A percentile compares a stretch with the other conserved stretches of the same genome.
phyloP scores from a whole-genome alignment of 2,329 filamentous ascomycete species.

The Nemania bipapillata region DNA sequence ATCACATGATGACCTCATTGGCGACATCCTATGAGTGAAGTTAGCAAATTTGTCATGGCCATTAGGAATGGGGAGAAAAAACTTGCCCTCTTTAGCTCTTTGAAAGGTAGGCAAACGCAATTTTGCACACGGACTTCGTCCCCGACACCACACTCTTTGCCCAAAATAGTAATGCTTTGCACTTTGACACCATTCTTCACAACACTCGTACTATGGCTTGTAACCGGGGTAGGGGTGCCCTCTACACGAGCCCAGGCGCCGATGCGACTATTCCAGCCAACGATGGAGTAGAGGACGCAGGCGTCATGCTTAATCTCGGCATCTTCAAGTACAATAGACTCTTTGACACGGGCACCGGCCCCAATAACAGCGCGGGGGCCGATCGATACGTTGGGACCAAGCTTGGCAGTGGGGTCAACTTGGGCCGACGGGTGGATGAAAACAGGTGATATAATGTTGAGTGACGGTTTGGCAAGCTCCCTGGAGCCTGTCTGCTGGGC shows the following conservation, averaged over 20 bases:
- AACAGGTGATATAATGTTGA: constrained; percentile 89
- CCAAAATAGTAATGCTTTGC: constrained; percentile 95
- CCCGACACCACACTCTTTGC: constrained; percentile 92
- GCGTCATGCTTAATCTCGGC: constrained; percentile 96
- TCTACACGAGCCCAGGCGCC: constrained; percentile 99
- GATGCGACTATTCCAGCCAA: constrained; percentile 95
- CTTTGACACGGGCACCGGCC: constrained; percentile 90
- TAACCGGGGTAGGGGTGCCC: constrained; percentile 87
- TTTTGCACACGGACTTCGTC: constrained; percentile 98
- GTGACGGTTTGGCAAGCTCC: constrained; percentile 83
- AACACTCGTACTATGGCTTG: constrained; percentile 91
- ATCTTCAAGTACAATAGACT: constrained; percentile 94
- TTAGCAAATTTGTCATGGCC: constrained; percentile 46
- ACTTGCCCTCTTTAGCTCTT: constrained; percentile 94
- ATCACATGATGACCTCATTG: constrained; percentile 92
- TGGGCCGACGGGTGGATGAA: constrained; percentile 93
- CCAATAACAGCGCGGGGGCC: constrained; percentile 88
- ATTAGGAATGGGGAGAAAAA: not conserved
- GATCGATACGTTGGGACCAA: constrained; percentile 95
- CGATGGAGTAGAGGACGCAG: constrained; percentile 93
- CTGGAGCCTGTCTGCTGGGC: constrained; percentile 83
- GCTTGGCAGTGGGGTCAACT: constrained; percentile 93
- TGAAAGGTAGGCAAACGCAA: constrained; percentile 96
- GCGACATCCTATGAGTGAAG: constrained; percentile 73
- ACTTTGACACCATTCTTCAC: constrained; percentile 99